Percentiles rank a stretch among this genome's conserved stretches.
Conservation (phyloP, 768 basidiomycete species). For the Leccinum variicolor region DNA sequence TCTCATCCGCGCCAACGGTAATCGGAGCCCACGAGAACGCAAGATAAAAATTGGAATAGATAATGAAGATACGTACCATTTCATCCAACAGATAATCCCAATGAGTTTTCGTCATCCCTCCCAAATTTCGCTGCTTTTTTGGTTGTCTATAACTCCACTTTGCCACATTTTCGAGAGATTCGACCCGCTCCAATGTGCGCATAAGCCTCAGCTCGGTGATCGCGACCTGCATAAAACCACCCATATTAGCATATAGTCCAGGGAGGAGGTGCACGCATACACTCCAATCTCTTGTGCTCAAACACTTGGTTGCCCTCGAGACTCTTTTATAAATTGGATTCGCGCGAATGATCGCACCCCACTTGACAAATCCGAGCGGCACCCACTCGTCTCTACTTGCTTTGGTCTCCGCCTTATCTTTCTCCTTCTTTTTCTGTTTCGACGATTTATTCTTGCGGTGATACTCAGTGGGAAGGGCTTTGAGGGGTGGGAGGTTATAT, state of each 20-base stretch:
- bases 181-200: slow-evolving; percentile 81
- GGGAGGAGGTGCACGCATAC: slow-evolving; percentile 43
- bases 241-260: background rate
- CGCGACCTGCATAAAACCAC: slow-evolving; percentile 52
- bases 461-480: slow-evolving; percentile 53
- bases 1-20: background rate
- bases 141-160: slow-evolving; percentile 94
- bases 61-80: slow-evolving; percentile 58
- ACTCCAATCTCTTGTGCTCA: slow-evolving; percentile 80
- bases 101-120: slow-evolving; percentile 74
- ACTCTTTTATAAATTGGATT: slow-evolving; percentile 77
- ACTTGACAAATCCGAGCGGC: slow-evolving; percentile 63
- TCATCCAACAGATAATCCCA: slow-evolving; percentile 98
- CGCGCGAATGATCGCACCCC: slow-evolving; percentile 70
- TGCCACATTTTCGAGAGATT: slow-evolving; percentile 72
- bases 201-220: slow-evolving; percentile 74
- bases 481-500: slow-evolving; percentile 56
- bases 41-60: background rate
- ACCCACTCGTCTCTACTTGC: slow-evolving; percentile 62
- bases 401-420: slow-evolving; percentile 44
- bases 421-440: slow-evolving; percentile 53
- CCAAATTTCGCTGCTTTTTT: slow-evolving; percentile 85
- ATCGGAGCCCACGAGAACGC: background rate
- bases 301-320: slow-evolving; percentile 67
- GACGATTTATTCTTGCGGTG: slow-evolving; percentile 45